Evolutionary conservation across 352 stramenopile species (phyloP), one percentile per base, ranked within the genome.

Genomic region (Pythium sp.): DNA sequence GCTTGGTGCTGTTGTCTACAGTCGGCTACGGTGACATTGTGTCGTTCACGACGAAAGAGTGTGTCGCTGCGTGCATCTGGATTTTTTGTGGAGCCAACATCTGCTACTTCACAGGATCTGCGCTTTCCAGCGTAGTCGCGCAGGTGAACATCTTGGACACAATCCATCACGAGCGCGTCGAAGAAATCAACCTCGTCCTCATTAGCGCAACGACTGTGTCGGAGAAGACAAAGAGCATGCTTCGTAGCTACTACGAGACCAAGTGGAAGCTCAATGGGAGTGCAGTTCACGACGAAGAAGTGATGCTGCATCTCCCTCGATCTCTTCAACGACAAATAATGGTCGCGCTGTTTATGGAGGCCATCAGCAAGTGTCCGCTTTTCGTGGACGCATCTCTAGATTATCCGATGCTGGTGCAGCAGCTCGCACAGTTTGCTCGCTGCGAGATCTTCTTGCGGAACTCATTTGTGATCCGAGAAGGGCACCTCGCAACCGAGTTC

Each of bases 251-350:
- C 56, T 92, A 89, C 61, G 74, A 86, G 60, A 85, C 80, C 22
- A 92, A 90, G 68, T 92, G 84, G 84, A 85, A 86, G 34, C 60
- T 90, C 30, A 92, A 90, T 28, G 82, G 84, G 20, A 90, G 82
- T 22, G 78, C 78, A 0, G 67, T 87, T 26, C 67, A 75, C 1
- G 80, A 90, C 36, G 64, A 81, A 47, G 84, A 90, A 34, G 59
- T 92, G 0, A 63, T 87, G 6, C 34, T 43, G 0, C 79, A 89
- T 58, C 59, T 92, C 1, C 84, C 84, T 5, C 74, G 75, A 0
- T 85, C 84, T 0, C 65, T 90, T 32, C 78, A 77, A 0, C 76
- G 72, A 0, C 58, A 74, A 1, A 63, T 90, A 3, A 69, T 62
- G 1, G 66, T 59, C 1, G 62, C 73, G 38, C 69, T 91, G 12